Evolutionary conservation across 352 stramenopile genomes (phyloP).

Genomic region (Globisporangium viniferum): DNA sequence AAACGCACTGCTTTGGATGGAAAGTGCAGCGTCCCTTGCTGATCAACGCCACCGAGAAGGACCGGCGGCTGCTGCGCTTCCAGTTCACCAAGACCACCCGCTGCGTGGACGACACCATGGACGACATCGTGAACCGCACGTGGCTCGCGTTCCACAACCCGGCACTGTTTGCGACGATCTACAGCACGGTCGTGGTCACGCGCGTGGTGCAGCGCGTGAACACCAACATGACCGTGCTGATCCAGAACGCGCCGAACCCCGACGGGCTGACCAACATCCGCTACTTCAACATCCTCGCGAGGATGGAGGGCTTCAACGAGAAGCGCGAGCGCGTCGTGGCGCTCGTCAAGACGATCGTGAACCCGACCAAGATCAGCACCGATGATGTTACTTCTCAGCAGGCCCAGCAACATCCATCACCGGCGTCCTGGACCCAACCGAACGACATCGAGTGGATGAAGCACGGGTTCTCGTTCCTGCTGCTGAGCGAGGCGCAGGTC

Average conservation of each 20-base stretch:
- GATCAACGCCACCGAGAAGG: slow-evolving; percentile 5
- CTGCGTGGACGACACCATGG: slow-evolving; percentile 33
- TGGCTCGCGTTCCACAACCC: slow-evolving; percentile 39
- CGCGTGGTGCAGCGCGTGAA: slow-evolving; percentile 37
- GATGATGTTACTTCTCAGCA: neutral
- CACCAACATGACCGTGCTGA: slow-evolving; percentile 33
- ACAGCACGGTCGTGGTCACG: slow-evolving; percentile 34
- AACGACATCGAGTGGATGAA: slow-evolving; percentile 49
- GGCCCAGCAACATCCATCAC: neutral
- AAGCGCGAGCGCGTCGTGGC: slow-evolving; percentile 32
- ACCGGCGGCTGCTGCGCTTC: slow-evolving; percentile 32
- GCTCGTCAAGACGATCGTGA: slow-evolving; percentile 46
- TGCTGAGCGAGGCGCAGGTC: slow-evolving; percentile 27
- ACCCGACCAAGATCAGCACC: slow-evolving; percentile 9
- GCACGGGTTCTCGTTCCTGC: slow-evolving; percentile 39
- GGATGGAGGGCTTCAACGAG: slow-evolving; percentile 25
- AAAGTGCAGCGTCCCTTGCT: slow-evolving; percentile 28
- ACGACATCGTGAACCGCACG: slow-evolving; percentile 38
- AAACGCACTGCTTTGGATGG: slow-evolving; percentile 39
- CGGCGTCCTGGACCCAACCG: slow-evolving; percentile 12
- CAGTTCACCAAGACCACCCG: slow-evolving; percentile 41
- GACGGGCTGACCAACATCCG: slow-evolving; percentile 27
- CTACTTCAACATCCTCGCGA: slow-evolving; percentile 44
- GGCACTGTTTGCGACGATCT: slow-evolving; percentile 36
- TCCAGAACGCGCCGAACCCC: slow-evolving; percentile 37